Base-by-base conservation (phyloP, 257 asterid genomes). In the Perilla frutescens region DNA sequence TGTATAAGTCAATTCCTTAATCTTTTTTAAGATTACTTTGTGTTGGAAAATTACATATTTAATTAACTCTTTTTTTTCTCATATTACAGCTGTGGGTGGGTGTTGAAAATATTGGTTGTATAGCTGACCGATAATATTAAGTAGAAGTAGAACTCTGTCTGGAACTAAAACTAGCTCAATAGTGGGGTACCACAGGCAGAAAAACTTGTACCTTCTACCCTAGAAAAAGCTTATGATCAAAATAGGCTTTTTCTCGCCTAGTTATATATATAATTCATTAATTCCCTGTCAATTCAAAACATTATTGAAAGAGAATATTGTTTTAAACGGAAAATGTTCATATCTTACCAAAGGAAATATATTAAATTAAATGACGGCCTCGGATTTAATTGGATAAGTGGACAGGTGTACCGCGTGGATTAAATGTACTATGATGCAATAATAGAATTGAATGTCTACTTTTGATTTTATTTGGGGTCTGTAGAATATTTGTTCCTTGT, bases 221-320 rank as follows among this genome's bases (percentile, higher is more conserved):
- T 1, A 8, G 1, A 8, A 8, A 31, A 70, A 76, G 65, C 45
- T 1, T 32, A 47, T 41, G 11, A 13, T 44, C 74, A 71, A 34
- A 75, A 57, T 66, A 37, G 78, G 76, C 76, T 1, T n/a, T 6
- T 26, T 39, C 60, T 4, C 51, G 66, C 57, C 67, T 77, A 50
- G 20, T 5, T 7, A 44, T 20, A 20, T 51, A n/a, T 51, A 20
- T 15, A 55, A 26, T 56, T 9, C 11, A 58, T 31, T 4, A 8
- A 7, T 43, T 4, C 41, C 74, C 75, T 75, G 80, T 65, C 72
- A 65, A 70, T 75, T 71, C 56, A 62, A 75, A 74, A 71, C 72
- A 80, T 80, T 75, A 73, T 39, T 5, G 9, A 47, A 36, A 60
- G 15, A 47, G 67, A 54, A 66, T 26, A 31, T 40, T 4, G 4